Base-by-base conservation (phyloP, 495 filamentous ascomycete species). In the Talaromyces proteolyticus region DNA sequence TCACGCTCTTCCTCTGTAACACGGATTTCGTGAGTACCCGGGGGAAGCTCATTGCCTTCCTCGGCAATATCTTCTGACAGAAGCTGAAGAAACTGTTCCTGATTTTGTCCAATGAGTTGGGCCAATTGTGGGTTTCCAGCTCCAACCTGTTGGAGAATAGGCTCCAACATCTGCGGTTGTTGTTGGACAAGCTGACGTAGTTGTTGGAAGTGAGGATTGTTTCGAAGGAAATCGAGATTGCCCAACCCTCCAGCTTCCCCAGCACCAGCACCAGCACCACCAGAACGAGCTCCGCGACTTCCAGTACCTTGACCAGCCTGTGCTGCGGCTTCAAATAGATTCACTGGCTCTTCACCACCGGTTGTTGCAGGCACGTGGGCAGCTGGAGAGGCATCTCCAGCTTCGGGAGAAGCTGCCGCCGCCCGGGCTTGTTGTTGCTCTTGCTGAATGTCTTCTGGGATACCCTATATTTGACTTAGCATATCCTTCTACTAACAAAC, bases 171-270 rank as follows among this genome's bases (percentile, higher is more conserved):
- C 58, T 89, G 86, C 8, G 93, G 93, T 57, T 96, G 89, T 61
- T 95, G 90, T 62, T 98, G 93, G 16, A 98, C 93, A 10, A 98
- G 85, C 68, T 95, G 90, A 25, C 93, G 87, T 26, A 98, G 81
- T 65, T 98, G 93, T 66, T 97, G 93, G 70, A 98, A 98, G 67
- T 96, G 90, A 21, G 90, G 85, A 66, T 97, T 96, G 66, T 87
- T 88, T 44, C 93, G 87, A n/a, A 98, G 80, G 68, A 92, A 96
- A 41, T 96, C 92, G 34, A 98, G 83, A 57, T 88, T 95, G 6
- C 82, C 85, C 3, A 87, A 73, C 3, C 75, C 77, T 21, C 74
- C 78, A 48, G 77, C 81, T 25, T 72, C 79, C 36, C 71, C 78
- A 42, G 68, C 79, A 43, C 65, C 77, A 25, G 67, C 75, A 21